These are phyloP conservation scores for Penicillium tannophilum DNA, from an alignment of 495 filamentous ascomycete species.

Conservation along the genomic window DNA sequence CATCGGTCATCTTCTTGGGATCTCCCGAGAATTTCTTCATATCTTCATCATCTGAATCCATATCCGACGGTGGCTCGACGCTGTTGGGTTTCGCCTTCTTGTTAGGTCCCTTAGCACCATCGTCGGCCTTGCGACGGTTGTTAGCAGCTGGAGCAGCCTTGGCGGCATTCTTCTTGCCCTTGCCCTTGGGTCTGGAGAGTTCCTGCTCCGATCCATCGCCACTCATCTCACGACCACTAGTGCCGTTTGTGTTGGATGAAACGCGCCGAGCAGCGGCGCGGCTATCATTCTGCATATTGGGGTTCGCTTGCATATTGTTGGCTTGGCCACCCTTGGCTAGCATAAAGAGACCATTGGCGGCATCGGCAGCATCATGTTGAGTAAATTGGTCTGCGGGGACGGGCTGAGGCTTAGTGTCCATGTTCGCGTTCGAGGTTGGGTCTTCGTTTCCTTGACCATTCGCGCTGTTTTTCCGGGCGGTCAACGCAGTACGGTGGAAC, in stretches of 20 bases:
- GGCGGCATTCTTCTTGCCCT: conserved; percentile 67
- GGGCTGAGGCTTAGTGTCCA: conserved; percentile 52
- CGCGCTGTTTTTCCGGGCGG: conserved; percentile 65
- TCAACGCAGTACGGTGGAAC: conserved; percentile 91
- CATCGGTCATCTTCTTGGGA: conserved; percentile 94
- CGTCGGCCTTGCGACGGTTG: conserved; percentile 80
- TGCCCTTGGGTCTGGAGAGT: conserved; percentile 62
- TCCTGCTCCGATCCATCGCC: conserved; percentile 74
- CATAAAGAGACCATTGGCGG: conserved; percentile 92
- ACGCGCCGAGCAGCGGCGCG: conserved; percentile 33
- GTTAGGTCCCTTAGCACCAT: conserved; percentile 64
- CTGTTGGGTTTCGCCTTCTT: conserved; percentile 71
- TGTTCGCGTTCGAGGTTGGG: conserved; percentile 44
- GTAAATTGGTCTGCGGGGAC: conserved; percentile 65
- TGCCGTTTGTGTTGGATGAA: conserved; percentile 41
- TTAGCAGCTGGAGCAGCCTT: conserved; percentile 50
- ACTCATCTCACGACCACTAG: conserved; percentile 58
- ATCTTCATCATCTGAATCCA: conserved; percentile 59
- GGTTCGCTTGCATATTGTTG: conserved; percentile 47
- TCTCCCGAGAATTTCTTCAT: conserved; percentile 41
- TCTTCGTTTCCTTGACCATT: conserved; percentile 54
- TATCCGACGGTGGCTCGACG: conserved; percentile 54
- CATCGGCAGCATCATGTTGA: conserved; percentile 88
- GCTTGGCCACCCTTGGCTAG: conserved; percentile 70
- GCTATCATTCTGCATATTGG: conserved; percentile 30